Conservation (phyloP, 441 rosid species). For the Bruguiera hainesii region DNA sequence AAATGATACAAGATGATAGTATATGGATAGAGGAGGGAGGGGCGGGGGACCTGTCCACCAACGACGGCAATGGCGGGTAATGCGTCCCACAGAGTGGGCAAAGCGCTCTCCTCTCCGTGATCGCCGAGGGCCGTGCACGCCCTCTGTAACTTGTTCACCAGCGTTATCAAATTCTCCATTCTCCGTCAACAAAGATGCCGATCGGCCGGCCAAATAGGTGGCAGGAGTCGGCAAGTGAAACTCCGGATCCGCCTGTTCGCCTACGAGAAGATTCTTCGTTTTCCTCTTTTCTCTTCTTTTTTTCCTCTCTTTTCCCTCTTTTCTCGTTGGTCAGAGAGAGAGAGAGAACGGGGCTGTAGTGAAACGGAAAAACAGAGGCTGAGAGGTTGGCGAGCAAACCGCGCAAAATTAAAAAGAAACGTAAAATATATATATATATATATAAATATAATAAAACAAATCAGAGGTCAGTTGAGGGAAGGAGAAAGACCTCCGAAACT, state of each 20-base stretch:
- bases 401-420: slow-evolving; percentile 16
- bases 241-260: no score
- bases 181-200: background rate
- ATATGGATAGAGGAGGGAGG: background rate
- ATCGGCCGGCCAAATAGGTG: slow-evolving; percentile 1
- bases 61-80: slow-evolving; percentile 96
- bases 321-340: background rate
- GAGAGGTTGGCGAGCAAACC: slow-evolving; percentile 25
- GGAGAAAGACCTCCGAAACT: background rate
- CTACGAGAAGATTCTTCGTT: no score
- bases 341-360: background rate
- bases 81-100: slow-evolving; percentile 96
- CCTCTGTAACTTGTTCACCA: slow-evolving; percentile 86
- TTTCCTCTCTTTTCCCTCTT: background rate
- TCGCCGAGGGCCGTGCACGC: slow-evolving; percentile 95
- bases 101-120: slow-evolving; percentile 89
- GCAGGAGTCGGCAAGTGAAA: background rate
- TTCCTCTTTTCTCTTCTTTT: no score
- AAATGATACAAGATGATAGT: background rate
- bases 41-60: slow-evolving; percentile 74
- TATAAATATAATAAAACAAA: background rate
- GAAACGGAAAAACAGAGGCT: slow-evolving; percentile 1
- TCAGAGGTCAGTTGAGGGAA: background rate
- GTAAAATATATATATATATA: no score
- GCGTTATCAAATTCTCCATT: slow-evolving; percentile 82